Evolutionary conservation across 257 asterid genomes (phyloP).

Genomic region (Solanum pinnatisectum): DNA sequence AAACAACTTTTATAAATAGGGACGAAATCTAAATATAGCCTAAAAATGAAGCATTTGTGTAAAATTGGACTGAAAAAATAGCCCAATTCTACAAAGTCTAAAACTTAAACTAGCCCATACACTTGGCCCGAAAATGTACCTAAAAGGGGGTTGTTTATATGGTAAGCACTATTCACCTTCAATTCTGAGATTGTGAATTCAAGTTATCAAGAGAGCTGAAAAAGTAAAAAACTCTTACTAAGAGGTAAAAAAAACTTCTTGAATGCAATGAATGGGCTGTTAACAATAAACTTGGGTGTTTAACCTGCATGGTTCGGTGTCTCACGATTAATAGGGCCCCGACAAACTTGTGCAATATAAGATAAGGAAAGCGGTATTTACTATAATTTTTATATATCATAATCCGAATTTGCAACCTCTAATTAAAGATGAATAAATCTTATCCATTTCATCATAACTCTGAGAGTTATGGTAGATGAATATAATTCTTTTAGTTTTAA

Average conservation of each 20-base stretch:
- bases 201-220: not conserved
- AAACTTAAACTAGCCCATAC: not conserved
- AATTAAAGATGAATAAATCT: too few relatives aligned
- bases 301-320: not conserved
- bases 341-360: not conserved
- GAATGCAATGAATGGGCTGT: not conserved
- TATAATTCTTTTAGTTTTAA: too few relatives aligned
- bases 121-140: not conserved
- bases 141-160: not conserved
- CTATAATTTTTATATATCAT: too few relatives aligned
- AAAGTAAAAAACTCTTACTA: not conserved
- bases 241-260: not conserved
- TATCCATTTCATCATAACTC: too few relatives aligned
- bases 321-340: not conserved
- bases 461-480: too few relatives aligned
- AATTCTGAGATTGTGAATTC: not conserved
- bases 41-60: not conserved
- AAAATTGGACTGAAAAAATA: not conserved
- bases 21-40: not conserved
- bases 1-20: not conserved
- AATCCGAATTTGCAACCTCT: too few relatives aligned
- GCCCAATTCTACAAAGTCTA: not conserved
- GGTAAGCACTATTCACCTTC: not conserved
- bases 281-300: not conserved
- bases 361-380: too few relatives aligned